phyloP scores from a whole-genome alignment of 148 eudicot genomes.

The Cornus suecica region DNA sequence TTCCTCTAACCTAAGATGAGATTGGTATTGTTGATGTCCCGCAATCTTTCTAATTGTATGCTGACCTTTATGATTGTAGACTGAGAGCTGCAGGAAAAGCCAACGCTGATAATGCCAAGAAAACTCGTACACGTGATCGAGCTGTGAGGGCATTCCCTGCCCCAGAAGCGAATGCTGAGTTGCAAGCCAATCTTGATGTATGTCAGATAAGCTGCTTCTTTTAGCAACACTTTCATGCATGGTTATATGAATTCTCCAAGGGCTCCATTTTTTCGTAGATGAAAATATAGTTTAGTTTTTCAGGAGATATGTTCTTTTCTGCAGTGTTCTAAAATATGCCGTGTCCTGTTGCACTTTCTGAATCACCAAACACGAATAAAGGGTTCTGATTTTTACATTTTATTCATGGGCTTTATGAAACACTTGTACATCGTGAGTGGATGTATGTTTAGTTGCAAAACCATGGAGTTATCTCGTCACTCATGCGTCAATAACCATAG shows the following conservation, averaged over 20 bases:
- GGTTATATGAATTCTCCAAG: background rate
- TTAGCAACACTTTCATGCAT: background rate
- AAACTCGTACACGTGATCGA: conserved; percentile 52
- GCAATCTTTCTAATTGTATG: background rate
- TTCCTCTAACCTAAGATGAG: background rate
- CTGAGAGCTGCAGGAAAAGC: conserved; percentile 57
- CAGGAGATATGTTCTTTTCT: no score
- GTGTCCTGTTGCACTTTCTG: no score
- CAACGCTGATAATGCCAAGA: conserved; percentile 51
- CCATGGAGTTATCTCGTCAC: background rate
- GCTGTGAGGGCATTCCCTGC: conserved; percentile 66
- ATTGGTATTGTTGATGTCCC: background rate
- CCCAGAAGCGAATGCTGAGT: conserved; percentile 81
- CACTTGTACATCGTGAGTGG: background rate
- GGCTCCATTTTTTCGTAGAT: background rate
- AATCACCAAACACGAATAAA: background rate
- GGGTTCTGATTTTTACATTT: background rate
- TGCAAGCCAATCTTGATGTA: conserved; percentile 82
- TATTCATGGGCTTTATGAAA: background rate
- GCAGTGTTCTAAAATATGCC: no score
- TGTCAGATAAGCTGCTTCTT: conserved; percentile 19
- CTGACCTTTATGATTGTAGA: conserved; percentile 30
- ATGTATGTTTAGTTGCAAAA: background rate
- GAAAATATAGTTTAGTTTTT: background rate
- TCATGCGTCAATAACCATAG: no score